Base-by-base conservation (phyloP, 495 filamentous ascomycete species). In the Hyaloscypha bicolor region DNA sequence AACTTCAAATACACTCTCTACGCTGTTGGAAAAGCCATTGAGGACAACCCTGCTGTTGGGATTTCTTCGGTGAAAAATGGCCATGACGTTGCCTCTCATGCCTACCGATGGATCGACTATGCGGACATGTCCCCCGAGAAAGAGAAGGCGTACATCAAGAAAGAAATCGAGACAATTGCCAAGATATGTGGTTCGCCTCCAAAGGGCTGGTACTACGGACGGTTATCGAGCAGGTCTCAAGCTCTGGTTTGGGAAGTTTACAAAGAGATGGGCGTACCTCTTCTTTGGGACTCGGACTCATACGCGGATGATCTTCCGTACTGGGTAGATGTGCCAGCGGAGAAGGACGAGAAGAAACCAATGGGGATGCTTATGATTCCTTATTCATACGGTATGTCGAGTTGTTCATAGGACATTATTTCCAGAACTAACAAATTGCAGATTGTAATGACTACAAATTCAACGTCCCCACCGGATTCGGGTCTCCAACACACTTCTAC, bases 401-500 rank as follows among this genome's bases (percentile, higher is more conserved):
- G 12, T 12, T 12, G 8, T 37, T 12, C 35, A 1, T 37, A 12
- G 12, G 35, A 3, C 6, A 3, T 5, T 37, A 8, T 31, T 9
- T 60, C 32, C 37, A 45, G 42, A n/a, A 4, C 55, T 67, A 60
- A 65, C 37, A n/a, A 0, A 35, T 31, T 12, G 1, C 35, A 71
- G 78, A 81, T 66, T 76, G 74, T 68, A 81, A 79, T 62, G 79
- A 81, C 65, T 75, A 76, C 63, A 79, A 79, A 69, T 81, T 78
- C 69, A 74, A 79, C 61, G 74, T 73, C 30, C 69, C 76, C 6
- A 69, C 71, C 14, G 78, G 78, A 48, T 76, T 75, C 65, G 72
- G 75, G 33, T 75, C 72, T 51, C 75, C 76, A 31, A 68, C 72
- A 6, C 70, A 71, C 37, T 76, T 76, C 65, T 62, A 62, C 52